Evolutionary conservation across 164 flowering plant genomes (phyloP).

Genomic region (Malania oleifera): DNA sequence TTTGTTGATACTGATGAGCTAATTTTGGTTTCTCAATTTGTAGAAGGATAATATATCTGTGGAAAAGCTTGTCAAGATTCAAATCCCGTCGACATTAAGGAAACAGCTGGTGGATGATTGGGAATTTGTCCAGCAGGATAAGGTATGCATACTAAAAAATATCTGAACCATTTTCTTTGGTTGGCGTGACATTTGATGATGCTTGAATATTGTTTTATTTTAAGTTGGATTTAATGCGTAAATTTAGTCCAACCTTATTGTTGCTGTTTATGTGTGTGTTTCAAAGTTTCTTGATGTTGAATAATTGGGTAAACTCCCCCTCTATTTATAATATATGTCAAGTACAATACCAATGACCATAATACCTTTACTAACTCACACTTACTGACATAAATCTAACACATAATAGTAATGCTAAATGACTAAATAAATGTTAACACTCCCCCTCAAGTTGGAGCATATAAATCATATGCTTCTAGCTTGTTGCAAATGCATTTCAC

Average conservation of each 20-base stretch:
- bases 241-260: background rate
- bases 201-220: background rate
- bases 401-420: no score
- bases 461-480: no score
- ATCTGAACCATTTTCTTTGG: background rate
- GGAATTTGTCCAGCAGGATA: conserved; percentile 79
- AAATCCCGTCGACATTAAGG: conserved; percentile 70
- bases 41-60: conserved; percentile 54
- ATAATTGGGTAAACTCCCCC: background rate
- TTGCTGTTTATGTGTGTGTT: background rate
- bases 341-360: no score
- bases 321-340: no score
- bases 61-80: conserved; percentile 76
- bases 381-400: no score
- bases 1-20: conserved; percentile 3
- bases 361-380: no score
- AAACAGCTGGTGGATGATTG: conserved; percentile 91
- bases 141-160: conserved; percentile 40
- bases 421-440: no score
- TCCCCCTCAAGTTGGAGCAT: no score
- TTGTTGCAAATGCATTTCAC: no score
- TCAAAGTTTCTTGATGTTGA: background rate
- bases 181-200: background rate
- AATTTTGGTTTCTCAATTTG: conserved; percentile 18
- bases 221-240: no score